Percentiles rank a stretch among this genome's conserved stretches.
Evolutionary conservation across 2,329 filamentous ascomycete species (phyloP).

Genomic region (Pseudopithomyces chartarum): DNA sequence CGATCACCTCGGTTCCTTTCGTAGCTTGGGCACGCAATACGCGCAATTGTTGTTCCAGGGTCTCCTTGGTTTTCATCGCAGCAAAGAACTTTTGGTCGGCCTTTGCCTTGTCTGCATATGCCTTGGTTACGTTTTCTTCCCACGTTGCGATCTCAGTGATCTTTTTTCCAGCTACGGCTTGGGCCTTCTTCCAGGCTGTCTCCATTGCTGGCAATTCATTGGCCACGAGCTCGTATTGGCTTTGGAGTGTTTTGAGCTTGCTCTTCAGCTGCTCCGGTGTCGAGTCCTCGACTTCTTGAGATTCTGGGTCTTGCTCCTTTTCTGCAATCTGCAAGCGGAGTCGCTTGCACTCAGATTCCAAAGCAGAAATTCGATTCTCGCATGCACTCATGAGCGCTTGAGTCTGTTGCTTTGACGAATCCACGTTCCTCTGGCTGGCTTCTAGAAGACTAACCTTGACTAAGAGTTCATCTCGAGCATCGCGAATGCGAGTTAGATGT

Average conservation of each 20-base stretch:
- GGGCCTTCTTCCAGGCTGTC: slow-evolving; percentile 87
- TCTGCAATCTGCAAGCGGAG: slow-evolving; percentile 63
- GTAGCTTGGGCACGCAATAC: slow-evolving; percentile 79
- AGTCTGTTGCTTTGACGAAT: slow-evolving; percentile 70
- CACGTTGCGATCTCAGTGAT: slow-evolving; percentile 74
- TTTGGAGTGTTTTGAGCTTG: slow-evolving; percentile 75
- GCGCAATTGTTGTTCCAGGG: slow-evolving; percentile 78
- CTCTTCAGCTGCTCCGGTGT: slow-evolving; percentile 72
- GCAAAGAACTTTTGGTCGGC: slow-evolving; percentile 98
- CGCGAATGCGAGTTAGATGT: slow-evolving; percentile 83
- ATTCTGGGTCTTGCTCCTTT: slow-evolving; percentile 27
- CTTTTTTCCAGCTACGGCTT: slow-evolving; percentile 83
- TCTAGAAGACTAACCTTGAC: slow-evolving; percentile 83
- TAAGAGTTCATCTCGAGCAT: slow-evolving; percentile 80
- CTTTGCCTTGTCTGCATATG: slow-evolving; percentile 89
- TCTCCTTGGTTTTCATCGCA: slow-evolving; percentile 91
- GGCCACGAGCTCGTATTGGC: slow-evolving; percentile 82
- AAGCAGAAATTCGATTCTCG: slow-evolving; percentile 76
- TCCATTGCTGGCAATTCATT: slow-evolving; percentile 89
- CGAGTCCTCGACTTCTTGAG: slow-evolving; percentile 61
- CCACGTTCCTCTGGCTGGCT: slow-evolving; percentile 76
- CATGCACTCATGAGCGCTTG: slow-evolving; percentile 80
- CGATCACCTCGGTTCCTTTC: slow-evolving; percentile 91
- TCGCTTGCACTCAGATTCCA: slow-evolving; percentile 83
- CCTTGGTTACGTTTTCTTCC: slow-evolving; percentile 76